These are phyloP conservation scores for Teratosphaeria gauchensis DNA, from an alignment of 2,329 filamentous ascomycete species.

Conservation along the genomic window DNA sequence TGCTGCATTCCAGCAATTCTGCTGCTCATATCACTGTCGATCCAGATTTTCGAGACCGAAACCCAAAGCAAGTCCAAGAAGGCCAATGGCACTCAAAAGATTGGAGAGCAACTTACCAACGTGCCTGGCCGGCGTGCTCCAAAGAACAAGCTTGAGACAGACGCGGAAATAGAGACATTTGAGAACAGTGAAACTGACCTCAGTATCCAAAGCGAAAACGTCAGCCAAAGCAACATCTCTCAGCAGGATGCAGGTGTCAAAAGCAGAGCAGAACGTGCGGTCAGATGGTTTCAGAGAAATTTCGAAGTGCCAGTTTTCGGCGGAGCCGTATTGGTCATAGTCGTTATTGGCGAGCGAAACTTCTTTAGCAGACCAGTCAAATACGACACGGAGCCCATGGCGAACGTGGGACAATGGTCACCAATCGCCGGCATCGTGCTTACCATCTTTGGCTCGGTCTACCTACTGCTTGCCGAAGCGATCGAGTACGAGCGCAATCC, in stretches of 20 bases:
- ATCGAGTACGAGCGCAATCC: constrained; percentile 4
- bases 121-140: not conserved
- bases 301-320: constrained; percentile 51
- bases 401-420: constrained; percentile 53
- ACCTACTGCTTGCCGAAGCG: constrained; percentile 38
- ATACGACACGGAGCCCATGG: constrained; percentile 54
- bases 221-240: not conserved
- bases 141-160: not conserved
- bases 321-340: constrained; percentile 48
- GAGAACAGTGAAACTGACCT: not conserved
- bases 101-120: not conserved
- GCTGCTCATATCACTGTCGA: constrained; percentile 52
- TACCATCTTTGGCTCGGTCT: constrained; percentile 50
- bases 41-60: constrained; percentile 54
- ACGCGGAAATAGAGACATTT: not conserved
- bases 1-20: constrained; percentile 57
- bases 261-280: not conserved
- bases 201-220: not conserved
- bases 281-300: constrained; percentile 7
- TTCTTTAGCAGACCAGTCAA: constrained; percentile 49
- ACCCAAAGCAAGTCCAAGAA: constrained; percentile 28
- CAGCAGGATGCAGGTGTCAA: not conserved
- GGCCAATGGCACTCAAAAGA: constrained; percentile 6
- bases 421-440: constrained; percentile 50
- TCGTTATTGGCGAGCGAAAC: constrained; percentile 54